Conservation (phyloP, 73 alveolate species). For the Paramecium sonneborni region DNA sequence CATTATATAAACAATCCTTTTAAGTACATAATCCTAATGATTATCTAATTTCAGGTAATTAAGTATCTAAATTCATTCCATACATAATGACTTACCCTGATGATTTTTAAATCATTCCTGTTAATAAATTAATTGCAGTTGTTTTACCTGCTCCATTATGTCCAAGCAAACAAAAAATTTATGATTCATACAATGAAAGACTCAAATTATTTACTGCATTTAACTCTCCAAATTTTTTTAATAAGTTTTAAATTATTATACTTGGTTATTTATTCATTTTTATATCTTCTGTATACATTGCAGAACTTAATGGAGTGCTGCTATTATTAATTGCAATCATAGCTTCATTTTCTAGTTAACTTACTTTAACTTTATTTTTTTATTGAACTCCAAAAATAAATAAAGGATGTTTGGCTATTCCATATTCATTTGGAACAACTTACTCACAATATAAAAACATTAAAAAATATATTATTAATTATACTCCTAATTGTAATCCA, state of each 20-base stretch:
- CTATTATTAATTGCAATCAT: not conserved
- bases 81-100: constrained; percentile 69
- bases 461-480: constrained; percentile 66
- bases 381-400: constrained; percentile 46
- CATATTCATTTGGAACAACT: constrained; percentile 82
- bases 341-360: not conserved
- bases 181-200: constrained; percentile 47
- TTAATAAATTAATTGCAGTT: constrained; percentile 63
- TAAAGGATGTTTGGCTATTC: constrained; percentile 77
- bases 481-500: constrained; percentile 32
- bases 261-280: constrained; percentile 14
- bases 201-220: constrained; percentile 60
- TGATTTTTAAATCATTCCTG: constrained; percentile 70
- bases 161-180: constrained; percentile 67
- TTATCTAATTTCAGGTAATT: constrained; percentile 65
- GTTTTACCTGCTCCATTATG: constrained; percentile 80
- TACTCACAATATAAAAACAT: constrained; percentile 79
- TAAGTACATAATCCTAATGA: constrained; percentile 79
- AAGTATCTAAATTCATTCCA: constrained; percentile 53
- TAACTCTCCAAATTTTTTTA: constrained; percentile 41
- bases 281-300: constrained; percentile 50
- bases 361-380: not conserved
- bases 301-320: constrained; percentile 36
- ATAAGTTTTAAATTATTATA: not conserved
- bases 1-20: constrained; percentile 74